Base-by-base conservation (phyloP, 352 stramenopile genomes). In the Globisporangium viniferum region DNA sequence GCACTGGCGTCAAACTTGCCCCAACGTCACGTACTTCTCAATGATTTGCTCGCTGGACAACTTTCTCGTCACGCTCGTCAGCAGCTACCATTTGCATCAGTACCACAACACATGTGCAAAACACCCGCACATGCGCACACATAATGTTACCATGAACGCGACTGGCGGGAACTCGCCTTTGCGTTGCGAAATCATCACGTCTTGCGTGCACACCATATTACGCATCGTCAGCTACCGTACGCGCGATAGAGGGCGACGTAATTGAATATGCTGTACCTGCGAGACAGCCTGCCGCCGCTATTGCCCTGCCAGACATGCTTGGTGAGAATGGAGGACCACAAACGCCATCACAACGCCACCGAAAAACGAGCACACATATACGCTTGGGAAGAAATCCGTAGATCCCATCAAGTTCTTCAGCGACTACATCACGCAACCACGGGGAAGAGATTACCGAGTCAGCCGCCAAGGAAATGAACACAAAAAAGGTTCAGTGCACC, bases 161-260 rank as follows among this genome's bases (percentile, higher is more conserved):
- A 90, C 80, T 10, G 84, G 82, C 31, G 84, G 82, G 54, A 86
- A 93, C 57, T 81, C 76, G 18, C 76, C 76, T 64, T 90, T 89
- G 49, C 74, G 76, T 73, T 93, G 84, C 54, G 84, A 89, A 33
- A 93, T 90, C 82, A 93, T 91, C 33, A 93, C 69, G 44, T 93
- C 84, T 92, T 48, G 24, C 31, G n/a, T 12, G 22, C 20, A n/a
- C 46, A 48, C 15, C 15, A 69, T 61, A 70, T 7, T 67, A n/a
- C 20, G 10, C 6, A 36, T 44, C 48, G 44, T 22, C 12, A 51
- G 18, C 7, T 20, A 24, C 0, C 44, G 20, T 12, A 4, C 44
- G 20, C 18, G 2, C 9, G 3, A 20, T 0, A 7, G 58, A 39
- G 9, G 31, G 24, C 24, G 27, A 54, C 20, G 20, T 33, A 4